Base-by-base conservation (phyloP, 1,284 basidiomycete genomes). In the Abortiporus biennis region DNA sequence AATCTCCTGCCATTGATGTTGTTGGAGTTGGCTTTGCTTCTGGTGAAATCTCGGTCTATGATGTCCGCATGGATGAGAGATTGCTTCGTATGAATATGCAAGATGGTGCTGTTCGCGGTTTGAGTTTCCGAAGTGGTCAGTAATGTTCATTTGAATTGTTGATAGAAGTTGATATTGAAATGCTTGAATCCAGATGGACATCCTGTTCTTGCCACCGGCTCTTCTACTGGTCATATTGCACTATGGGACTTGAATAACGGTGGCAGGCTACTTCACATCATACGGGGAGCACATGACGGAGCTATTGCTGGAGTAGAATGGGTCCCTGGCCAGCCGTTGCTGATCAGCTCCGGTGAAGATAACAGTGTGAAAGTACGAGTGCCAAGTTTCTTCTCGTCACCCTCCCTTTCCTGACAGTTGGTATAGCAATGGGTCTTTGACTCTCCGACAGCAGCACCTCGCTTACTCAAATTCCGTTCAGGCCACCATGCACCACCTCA, bases 401-500 rank as follows among this genome's bases (percentile, higher is more conserved):
- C 27, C 9, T 9, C 9, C n/a, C n/a, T 8, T 9, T 9, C 8
- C 8, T n/a, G 8, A 8, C 8, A 9, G 8, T 29, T 50, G 23
- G 38, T 39, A 12, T 54, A 94, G 92, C 93, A 99, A 90, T 99
- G 96, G 95, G 66, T 96, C 36, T 96, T 97, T 54, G 96, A 99
- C 59, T 87, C 92, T 0, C 89, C 91, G 0, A 86, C 86, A 0
- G 71, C 87, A 1, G 72, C 89, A 9, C 93, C 95, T 2, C 76
- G 92, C 32, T 67, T 99, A 11, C 76, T 98, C 35, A 98, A 98
- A 68, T 87, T 80, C 58, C 79, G 96, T 36, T 87, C 90, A 1
- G 96, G 96, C 17, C 96, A 99, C 56, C 85, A 89, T 52, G 74
- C 83, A 1, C 93, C 95, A 11, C 94, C 95, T 0, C 85, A 93